These are phyloP conservation scores for Debaryomyces sp. DNA, from an alignment of 1,139 yeast genomes.

Conservation along the genomic window DNA sequence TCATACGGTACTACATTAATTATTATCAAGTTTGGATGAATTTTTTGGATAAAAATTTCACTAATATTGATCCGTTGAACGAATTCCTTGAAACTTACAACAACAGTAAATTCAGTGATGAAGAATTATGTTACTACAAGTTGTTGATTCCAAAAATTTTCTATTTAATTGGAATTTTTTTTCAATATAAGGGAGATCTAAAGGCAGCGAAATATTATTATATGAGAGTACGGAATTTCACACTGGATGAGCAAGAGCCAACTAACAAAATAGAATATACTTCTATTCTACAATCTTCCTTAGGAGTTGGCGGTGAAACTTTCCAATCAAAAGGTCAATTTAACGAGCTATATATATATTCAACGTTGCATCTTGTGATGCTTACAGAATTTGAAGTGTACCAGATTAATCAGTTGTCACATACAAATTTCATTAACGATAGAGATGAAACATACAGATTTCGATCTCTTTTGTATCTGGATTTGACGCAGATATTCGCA, in stretches of 20 bases:
- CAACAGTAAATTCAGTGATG: conserved; percentile 29
- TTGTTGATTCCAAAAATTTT: conserved; percentile 35
- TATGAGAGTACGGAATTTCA: conserved; percentile 27
- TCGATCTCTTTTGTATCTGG: conserved; percentile 20
- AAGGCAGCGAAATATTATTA: conserved; percentile 42
- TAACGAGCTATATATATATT: conserved; percentile 29
- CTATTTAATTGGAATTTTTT: conserved; percentile 40
- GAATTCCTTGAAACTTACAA: conserved; percentile 38
- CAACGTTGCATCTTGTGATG: conserved; percentile 29
- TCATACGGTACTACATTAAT: conserved; percentile 26
- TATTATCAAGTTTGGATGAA: conserved; percentile 38
- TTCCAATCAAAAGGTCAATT: conserved; percentile 18
- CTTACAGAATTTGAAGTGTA: conserved; percentile 27
- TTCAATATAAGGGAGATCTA: conserved; percentile 38
- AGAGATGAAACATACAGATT: conserved; percentile 16
- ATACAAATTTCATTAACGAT: not conserved
- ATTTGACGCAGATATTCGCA: conserved; percentile 21
- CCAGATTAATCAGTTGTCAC: conserved; percentile 11
- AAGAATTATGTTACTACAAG: conserved; percentile 35
- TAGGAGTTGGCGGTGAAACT: conserved; percentile 26
- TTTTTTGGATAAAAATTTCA: conserved; percentile 31
- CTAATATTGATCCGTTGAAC: conserved; percentile 26
- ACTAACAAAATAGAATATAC: not conserved
- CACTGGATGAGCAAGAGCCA: conserved; percentile 6
- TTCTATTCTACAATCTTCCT: conserved; percentile 17